Conservation (phyloP, 176 grass and related monocot species). For the Bromus sterilis region DNA sequence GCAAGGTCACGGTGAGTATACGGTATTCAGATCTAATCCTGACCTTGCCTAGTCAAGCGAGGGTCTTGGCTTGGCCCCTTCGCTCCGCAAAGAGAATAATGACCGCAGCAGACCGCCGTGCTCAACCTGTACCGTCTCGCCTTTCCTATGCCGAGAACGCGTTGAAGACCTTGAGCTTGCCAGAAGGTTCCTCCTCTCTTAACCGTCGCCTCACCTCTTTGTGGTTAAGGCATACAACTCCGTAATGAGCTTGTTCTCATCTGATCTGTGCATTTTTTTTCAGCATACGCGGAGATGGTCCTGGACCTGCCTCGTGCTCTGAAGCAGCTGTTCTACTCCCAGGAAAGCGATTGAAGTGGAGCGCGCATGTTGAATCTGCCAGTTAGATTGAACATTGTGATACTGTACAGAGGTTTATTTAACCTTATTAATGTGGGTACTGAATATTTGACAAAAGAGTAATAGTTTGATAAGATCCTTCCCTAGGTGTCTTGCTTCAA, state of each 20-base stretch:
- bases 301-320: constrained; percentile 64
- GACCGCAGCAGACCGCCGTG: constrained; percentile 18
- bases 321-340: constrained; percentile 51
- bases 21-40: constrained; percentile 67
- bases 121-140: constrained; percentile 46
- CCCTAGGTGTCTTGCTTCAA: neutral
- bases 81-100: constrained; percentile 61
- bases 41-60: constrained; percentile 66
- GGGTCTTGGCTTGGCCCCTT: constrained; percentile 89
- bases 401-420: neutral
- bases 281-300: constrained; percentile 92
- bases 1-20: constrained; percentile 81
- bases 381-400: neutral
- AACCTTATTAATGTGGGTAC: neutral
- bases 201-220: neutral
- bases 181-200: constrained; percentile 51
- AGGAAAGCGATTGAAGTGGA: constrained; percentile 41
- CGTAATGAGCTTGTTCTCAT: constrained; percentile 10
- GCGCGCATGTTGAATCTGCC: neutral
- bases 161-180: constrained; percentile 65
- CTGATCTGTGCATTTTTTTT: neutral
- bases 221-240: neutral
- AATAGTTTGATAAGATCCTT: neutral
- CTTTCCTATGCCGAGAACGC: constrained; percentile 83
- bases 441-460: neutral